These are phyloP conservation scores for Globisporangium iwayamae DNA, from an alignment of 352 stramenopile genomes.

Conservation along the genomic window DNA sequence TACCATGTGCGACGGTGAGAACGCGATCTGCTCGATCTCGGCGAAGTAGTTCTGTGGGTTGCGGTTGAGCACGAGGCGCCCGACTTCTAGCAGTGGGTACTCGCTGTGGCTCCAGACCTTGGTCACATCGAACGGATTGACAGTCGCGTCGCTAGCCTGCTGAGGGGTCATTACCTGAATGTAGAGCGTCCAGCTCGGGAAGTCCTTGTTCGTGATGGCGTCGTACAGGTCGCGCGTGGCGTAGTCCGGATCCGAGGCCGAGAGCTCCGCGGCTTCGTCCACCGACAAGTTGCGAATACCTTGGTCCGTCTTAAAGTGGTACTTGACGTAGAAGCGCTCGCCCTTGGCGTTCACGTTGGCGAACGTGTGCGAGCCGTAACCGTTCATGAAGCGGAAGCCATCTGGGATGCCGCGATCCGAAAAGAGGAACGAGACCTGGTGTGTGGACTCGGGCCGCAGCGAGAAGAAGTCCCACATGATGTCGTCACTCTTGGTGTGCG, in stretches of 20 bases:
- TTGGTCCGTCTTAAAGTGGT: conserved; percentile 91
- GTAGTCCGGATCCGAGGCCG: conserved; percentile 82
- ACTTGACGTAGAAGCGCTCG: conserved; percentile 88
- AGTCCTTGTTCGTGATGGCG: conserved; percentile 78
- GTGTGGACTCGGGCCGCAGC: conserved; percentile 86
- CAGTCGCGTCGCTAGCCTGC: conserved; percentile 48
- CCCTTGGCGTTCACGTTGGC: conserved; percentile 82
- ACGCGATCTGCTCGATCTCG: conserved; percentile 92
- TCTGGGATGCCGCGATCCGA: conserved; percentile 86
- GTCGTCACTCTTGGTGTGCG: conserved; percentile 80
- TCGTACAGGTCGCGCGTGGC: conserved; percentile 90
- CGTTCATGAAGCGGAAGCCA: conserved; percentile 90
- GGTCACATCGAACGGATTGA: conserved; percentile 92
- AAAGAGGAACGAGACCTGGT: conserved; percentile 91
- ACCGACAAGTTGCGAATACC: conserved; percentile 87
- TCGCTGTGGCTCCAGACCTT: conserved; percentile 90
- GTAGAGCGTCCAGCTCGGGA: conserved; percentile 87
- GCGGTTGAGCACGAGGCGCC: conserved; percentile 85
- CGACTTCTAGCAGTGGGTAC: conserved; percentile 87
- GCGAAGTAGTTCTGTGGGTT: conserved; percentile 93
- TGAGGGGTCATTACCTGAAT: conserved; percentile 89
- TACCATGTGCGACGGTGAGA: conserved; percentile 88
- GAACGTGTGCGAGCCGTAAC: conserved; percentile 92
- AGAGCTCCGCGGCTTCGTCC: conserved; percentile 68
- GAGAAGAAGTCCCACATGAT: conserved; percentile 93